Base-by-base conservation (phyloP, 805 yeast species). In the Isabelozyma pseudorhagii region DNA sequence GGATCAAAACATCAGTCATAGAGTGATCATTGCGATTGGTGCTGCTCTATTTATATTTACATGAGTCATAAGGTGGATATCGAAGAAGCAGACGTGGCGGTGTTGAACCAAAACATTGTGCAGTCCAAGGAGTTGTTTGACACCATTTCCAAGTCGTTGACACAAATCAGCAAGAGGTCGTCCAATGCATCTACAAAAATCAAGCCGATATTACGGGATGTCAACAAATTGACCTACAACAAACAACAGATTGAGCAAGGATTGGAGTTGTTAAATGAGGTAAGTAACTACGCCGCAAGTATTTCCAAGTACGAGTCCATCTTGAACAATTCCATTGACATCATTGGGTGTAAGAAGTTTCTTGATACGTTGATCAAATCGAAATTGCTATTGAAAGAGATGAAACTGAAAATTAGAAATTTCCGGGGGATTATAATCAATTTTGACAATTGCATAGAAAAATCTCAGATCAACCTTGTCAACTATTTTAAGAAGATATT, bases 31-130 rank as follows among this genome's bases (percentile, higher is more conserved):
- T 21, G 25, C 25, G 25, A 21, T 21, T 21, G 25, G 25, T 6
- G 6, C 25, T 21, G 25, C 25, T 21, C 6, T 21, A 21, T 21
- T 2, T 21, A 38, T 14, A 21, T 21, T 21, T 21, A 21, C 13
- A 52, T 54, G 59, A 44, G 50, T n/a, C 49, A 51, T 29, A 58
- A 52, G 29, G 66, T 65, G 10, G 92, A 86, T 58, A 72, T 83
- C 2, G 92, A 87, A 59, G 93, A 86, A 62, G 91, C 92, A 2
- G 97, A 90, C 57, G 84, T 89, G 34, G 84, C 89, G 2, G 91
- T 91, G 4, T 76, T 91, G 31, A 87, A 89, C 46, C 94, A 87
- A 59, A 84, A 87, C 47, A 73, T 92, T 34, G 66, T 75, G 45
- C 78, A 82, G 47, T 80, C 89, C 3, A 78, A 79, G 39, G 74